These are phyloP conservation scores for Salix caprea DNA, from an alignment of 345 rosid genomes.

Conservation along the genomic window DNA sequence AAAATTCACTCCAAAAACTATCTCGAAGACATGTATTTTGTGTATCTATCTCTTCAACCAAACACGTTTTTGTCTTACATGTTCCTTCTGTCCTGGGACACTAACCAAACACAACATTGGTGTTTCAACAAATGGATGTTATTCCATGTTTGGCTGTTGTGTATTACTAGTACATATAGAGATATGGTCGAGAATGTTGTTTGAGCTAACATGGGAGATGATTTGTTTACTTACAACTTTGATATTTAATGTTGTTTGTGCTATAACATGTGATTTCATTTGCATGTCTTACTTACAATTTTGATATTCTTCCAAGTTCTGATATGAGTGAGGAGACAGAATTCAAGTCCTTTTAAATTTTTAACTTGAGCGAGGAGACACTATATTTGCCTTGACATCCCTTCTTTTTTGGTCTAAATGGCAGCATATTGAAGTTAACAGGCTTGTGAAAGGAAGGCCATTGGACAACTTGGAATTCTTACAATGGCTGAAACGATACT, in stretches of 20 bases:
- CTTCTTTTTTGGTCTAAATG: conserved; percentile 1
- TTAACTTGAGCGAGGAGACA: neutral
- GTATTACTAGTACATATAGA: neutral
- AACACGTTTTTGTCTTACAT: no score
- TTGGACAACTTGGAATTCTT: conserved; percentile 97
- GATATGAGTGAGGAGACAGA: neutral
- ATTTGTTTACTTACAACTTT: neutral
- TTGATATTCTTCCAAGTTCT: neutral
- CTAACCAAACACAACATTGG: no score
- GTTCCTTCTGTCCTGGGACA: no score
- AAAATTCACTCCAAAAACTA: no score
- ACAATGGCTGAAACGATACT: conserved; percentile 93
- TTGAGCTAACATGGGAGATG: neutral
- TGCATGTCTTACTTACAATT: neutral
- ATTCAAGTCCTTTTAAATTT: neutral
- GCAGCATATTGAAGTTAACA: conserved; percentile 90
- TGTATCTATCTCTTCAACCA: no score
- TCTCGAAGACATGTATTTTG: no score
- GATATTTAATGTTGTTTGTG: neutral
- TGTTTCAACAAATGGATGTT: neutral
- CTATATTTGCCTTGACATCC: neutral
- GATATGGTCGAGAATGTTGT: neutral
- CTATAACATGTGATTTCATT: neutral
- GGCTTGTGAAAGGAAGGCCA: conserved; percentile 86
- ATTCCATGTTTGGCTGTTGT: neutral